Conservation (phyloP, 2,329 filamentous ascomycete genomes). For the Phialophora expanda region DNA sequence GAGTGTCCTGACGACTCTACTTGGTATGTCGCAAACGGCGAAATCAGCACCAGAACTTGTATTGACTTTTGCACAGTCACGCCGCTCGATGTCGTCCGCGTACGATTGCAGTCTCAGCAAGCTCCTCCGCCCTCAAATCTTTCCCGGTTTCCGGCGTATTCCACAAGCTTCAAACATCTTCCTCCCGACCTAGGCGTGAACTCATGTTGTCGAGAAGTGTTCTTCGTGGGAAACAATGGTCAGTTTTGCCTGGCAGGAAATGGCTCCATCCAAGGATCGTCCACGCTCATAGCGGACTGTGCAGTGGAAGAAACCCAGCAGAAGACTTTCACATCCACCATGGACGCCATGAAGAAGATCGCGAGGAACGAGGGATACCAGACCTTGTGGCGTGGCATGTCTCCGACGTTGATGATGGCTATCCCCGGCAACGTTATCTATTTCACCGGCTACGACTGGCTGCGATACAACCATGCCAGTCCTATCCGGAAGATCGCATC, state of each 20-base stretch:
- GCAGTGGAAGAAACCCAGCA: constrained; percentile 85
- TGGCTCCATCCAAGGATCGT: constrained; percentile 49
- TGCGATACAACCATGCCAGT: constrained; percentile 74
- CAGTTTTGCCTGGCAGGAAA: constrained; percentile 77
- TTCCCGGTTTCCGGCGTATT: constrained; percentile 62
- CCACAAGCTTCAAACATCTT: constrained; percentile 65
- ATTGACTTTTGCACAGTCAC: constrained; percentile 66
- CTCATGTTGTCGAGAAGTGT: constrained; percentile 94
- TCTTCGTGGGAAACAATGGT: constrained; percentile 87
- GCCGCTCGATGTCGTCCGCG: constrained; percentile 93
- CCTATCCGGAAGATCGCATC: constrained; percentile 69
- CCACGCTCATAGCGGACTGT: constrained; percentile 67
- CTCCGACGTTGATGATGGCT: constrained; percentile 92
- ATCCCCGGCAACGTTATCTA: constrained; percentile 97
- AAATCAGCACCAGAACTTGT: constrained; percentile 11
- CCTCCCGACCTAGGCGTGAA: constrained; percentile 89
- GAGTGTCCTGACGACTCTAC: constrained; percentile 83
- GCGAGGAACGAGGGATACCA: constrained; percentile 86
- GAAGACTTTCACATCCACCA: constrained; percentile 83
- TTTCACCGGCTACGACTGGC: constrained; percentile 96
- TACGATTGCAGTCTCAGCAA: constrained; percentile 86
- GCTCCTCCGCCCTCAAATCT: constrained; percentile 59
- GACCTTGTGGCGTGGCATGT: constrained; percentile 89
- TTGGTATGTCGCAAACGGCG: constrained; percentile 66
- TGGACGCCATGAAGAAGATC: constrained; percentile 93